Evolutionary conservation across 2,329 filamentous ascomycete species (phyloP).

Genomic region (Incumbomyces lentus): DNA sequence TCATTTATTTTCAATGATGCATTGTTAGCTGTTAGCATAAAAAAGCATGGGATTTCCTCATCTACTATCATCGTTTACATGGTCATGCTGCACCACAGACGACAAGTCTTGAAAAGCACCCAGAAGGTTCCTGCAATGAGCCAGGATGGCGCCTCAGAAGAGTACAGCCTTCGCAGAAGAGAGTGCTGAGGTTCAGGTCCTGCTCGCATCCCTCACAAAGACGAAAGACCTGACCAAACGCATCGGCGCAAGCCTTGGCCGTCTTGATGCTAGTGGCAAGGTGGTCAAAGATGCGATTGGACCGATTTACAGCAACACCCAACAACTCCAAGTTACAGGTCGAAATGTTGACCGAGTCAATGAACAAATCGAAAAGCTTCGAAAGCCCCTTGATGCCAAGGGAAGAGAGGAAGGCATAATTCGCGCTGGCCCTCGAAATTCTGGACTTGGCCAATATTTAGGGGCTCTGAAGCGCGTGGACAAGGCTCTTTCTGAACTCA

Average conservation of each 20-base stretch:
- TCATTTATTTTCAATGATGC: too few relatives aligned
- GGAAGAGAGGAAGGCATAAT: slow-evolving; percentile 88
- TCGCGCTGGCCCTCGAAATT: slow-evolving; percentile 71
- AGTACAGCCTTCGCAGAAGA: slow-evolving; percentile 54
- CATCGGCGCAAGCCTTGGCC: slow-evolving; percentile 76
- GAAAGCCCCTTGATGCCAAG: slow-evolving; percentile 85
- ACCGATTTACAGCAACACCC: slow-evolving; percentile 85
- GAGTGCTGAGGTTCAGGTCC: slow-evolving; percentile 56
- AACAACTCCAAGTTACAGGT: slow-evolving; percentile 75
- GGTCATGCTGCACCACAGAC: too few relatives aligned
- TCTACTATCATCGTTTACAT: too few relatives aligned
- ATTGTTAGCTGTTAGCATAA: too few relatives aligned
- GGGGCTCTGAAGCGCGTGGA: slow-evolving; percentile 81
- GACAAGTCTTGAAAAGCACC: too few relatives aligned
- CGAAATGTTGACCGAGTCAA: slow-evolving; percentile 81
- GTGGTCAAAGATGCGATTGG: slow-evolving; percentile 86
- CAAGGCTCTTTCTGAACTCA: slow-evolving; percentile 73
- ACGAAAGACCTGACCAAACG: slow-evolving; percentile 89
- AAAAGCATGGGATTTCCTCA: too few relatives aligned
- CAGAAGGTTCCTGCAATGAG: not conserved
- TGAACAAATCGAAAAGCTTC: slow-evolving; percentile 74
- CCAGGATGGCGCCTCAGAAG: slow-evolving; percentile 43
- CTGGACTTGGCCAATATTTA: slow-evolving; percentile 74
- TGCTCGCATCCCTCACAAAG: slow-evolving; percentile 70
- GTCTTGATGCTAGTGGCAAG: slow-evolving; percentile 78